Base-by-base conservation (phyloP, 2,329 filamentous ascomycete species). In the Fusarium brevicatenulatum region DNA sequence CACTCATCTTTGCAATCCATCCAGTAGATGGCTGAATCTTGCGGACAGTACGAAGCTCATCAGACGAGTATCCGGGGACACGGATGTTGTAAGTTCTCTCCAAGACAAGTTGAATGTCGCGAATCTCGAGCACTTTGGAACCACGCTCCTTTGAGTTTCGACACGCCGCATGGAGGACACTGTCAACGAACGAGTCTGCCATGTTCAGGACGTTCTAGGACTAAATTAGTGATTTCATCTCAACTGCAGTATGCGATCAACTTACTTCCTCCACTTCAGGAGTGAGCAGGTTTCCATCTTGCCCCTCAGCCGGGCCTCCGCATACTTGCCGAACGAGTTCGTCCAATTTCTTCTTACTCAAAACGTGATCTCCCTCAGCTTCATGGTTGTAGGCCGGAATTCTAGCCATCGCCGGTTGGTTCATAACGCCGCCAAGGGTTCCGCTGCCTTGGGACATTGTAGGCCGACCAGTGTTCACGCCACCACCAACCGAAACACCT, bases 331-430 rank as follows among this genome's bases (percentile, higher is more conserved):
- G 91, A 13, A 98, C 95, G 42, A 99, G 88, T 80, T 98, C 95
- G 79, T 99, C 95, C 44, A 99, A 88, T 84, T 97, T 98, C 85
- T 97, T 97, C 89, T 98, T 98, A 84, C 93, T 97, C n/a, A 99
- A 86, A 2, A 99, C 93, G 47, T 95, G 92, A 78, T 98, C 95
- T 32, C 94, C 95, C 79, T 97, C 95, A 36, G 94, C 93, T 80
- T 98, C 95, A 66, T 98, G 91, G 63, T 94, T 93, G 81, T 94
- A 97, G 1, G 91, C 90, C 0, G 95, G 94, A 49, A 94, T 90
- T 79, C 95, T 95, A 62, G 91, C 86, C 68, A 98, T 89, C 5
- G 94, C 93, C 1, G 96, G 95, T 78, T 97, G 95, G 57, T 92
- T 91, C 88, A 98, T 93, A 55, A 96, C 91, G 59, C 95, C 95